Evolutionary conservation across 306 rosid genomes (phyloP).

Genomic region (Parietaria judaica): DNA sequence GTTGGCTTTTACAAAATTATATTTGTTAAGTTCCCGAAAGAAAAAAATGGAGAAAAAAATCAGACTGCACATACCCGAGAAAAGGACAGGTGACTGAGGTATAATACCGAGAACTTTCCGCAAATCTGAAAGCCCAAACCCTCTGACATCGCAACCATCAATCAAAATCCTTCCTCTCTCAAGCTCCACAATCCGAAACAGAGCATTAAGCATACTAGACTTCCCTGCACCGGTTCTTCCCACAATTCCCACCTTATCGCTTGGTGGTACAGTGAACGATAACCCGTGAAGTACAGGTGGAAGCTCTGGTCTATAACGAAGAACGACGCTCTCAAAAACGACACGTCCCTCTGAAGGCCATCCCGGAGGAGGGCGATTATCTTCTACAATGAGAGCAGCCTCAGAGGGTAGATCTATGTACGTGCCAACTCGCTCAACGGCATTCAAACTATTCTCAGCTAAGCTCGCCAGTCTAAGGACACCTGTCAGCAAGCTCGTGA

Average conservation of each 20-base stretch:
- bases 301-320: slow-evolving; percentile 47
- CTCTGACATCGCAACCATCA: slow-evolving; percentile 34
- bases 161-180: slow-evolving; percentile 42
- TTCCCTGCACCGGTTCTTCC: slow-evolving; percentile 52
- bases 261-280: slow-evolving; percentile 33
- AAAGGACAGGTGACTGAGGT: slow-evolving; percentile 45
- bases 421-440: slow-evolving; percentile 80
- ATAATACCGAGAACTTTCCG: slow-evolving; percentile 43
- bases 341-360: slow-evolving; percentile 45
- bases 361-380: slow-evolving; percentile 39
- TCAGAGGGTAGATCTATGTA: slow-evolving; percentile 78
- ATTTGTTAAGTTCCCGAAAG: no score
- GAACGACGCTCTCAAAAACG: slow-evolving; percentile 32
- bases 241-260: slow-evolving; percentile 43
- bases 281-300: slow-evolving; percentile 40
- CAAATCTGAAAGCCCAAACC: slow-evolving; percentile 36
- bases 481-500: slow-evolving; percentile 64
- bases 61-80: slow-evolving; percentile 27
- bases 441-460: slow-evolving; percentile 45
- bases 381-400: slow-evolving; percentile 31
- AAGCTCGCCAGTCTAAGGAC: slow-evolving; percentile 71
- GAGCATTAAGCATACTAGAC: slow-evolving; percentile 42
- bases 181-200: slow-evolving; percentile 39
- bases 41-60: background rate
- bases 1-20: no score